Conservation (phyloP, 352 stramenopile species). For the Proteromonas lacertae region DNA sequence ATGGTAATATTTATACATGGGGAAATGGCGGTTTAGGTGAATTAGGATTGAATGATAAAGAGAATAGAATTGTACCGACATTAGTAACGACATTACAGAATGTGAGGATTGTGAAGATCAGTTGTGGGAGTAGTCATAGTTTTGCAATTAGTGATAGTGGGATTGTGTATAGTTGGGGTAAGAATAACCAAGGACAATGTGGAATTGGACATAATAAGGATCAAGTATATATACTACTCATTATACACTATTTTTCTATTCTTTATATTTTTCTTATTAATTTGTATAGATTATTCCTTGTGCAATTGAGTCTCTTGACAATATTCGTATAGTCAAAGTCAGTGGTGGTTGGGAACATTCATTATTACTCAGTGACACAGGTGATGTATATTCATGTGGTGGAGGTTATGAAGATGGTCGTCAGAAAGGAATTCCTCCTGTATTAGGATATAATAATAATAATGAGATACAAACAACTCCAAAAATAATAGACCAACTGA, state of each 20-base stretch:
- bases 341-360: conserved; percentile 7
- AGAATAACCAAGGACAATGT: conserved; percentile 8
- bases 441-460: conserved; percentile 8
- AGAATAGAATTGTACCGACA: conserved; percentile 12
- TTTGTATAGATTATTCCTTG: too few relatives aligned
- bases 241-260: background rate
- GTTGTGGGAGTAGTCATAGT: conserved; percentile 1
- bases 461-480: conserved; percentile 5
- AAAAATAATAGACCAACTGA: conserved; percentile 2
- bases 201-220: conserved; percentile 1
- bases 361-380: background rate
- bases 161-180: conserved; percentile 6
- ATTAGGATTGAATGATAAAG: conserved; percentile 28
- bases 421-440: conserved; percentile 6
- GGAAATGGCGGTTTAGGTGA: conserved; percentile 38
- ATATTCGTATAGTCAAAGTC: background rate
- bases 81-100: background rate
- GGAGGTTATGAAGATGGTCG: conserved; percentile 9
- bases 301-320: too few relatives aligned
- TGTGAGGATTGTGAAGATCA: background rate
- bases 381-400: conserved; percentile 1
- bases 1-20: conserved; percentile 30
- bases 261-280: too few relatives aligned
- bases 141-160: conserved; percentile 2
- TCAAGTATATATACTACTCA: background rate